Conservation (phyloP, 257 asterid genomes). For the Lavandula angustifolia region DNA sequence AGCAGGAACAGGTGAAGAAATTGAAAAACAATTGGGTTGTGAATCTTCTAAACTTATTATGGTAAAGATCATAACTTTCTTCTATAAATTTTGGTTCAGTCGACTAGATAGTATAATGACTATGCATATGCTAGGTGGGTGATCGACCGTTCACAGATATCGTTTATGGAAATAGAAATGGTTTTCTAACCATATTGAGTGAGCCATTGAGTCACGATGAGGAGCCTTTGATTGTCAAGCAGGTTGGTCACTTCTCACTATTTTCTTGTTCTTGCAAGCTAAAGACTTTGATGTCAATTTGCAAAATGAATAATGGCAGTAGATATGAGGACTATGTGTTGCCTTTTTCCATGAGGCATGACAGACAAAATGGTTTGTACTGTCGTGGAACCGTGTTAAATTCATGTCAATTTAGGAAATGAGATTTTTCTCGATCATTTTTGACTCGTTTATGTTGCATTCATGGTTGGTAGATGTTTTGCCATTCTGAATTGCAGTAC, state of each 20-base stretch:
- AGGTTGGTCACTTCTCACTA: constrained; percentile 28
- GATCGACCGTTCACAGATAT: constrained; percentile 96
- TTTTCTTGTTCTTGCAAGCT: constrained; percentile 12
- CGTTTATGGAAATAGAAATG: constrained; percentile 84
- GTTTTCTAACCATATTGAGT: constrained; percentile 51
- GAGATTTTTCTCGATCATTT: not conserved
- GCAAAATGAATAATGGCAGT: not conserved
- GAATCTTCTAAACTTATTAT: constrained; percentile 79
- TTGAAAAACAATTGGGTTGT: constrained; percentile 78
- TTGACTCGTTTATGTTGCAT: not conserved
- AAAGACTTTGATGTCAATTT: constrained; percentile 3
- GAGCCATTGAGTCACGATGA: too few species aligned
- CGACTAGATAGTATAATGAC: constrained; percentile 23
- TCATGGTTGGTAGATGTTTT: not conserved
- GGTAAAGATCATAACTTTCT: constrained; percentile 47
- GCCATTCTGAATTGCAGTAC: not conserved
- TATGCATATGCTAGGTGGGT: constrained; percentile 68
- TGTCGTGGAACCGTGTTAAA: not conserved
- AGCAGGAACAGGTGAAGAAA: constrained; percentile 88
- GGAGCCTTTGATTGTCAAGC: too few species aligned
- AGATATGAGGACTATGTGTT: not conserved
- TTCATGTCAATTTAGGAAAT: constrained; percentile 4
- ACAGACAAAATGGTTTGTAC: not conserved
- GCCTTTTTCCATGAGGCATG: not conserved
- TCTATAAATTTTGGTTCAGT: constrained; percentile 14